Percentiles rank a stretch among this genome's conserved stretches.
Conservation (phyloP, 805 yeast species). For the Naumovozyma castellii region DNA sequence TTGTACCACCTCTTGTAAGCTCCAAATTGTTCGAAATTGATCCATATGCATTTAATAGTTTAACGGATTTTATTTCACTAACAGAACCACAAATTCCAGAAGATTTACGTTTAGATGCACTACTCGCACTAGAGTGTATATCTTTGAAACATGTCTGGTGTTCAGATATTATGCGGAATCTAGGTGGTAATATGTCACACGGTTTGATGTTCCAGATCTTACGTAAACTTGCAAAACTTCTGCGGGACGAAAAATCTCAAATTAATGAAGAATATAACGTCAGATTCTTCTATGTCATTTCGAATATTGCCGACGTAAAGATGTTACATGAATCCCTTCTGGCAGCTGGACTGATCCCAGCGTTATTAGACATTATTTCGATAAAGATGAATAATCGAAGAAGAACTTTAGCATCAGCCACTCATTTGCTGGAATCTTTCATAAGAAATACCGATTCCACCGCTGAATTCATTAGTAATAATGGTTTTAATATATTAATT, state of each 20-base stretch:
- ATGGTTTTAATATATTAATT: slow-evolving; percentile 59
- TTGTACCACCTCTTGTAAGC: slow-evolving; percentile 48
- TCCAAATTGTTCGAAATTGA: slow-evolving; percentile 63
- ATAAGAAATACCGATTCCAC: slow-evolving; percentile 41
- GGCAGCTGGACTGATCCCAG: slow-evolving; percentile 66
- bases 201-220: slow-evolving; percentile 70
- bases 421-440: slow-evolving; percentile 44
- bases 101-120: slow-evolving; percentile 48
- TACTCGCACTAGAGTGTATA: slow-evolving; percentile 59
- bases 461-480: slow-evolving; percentile 51
- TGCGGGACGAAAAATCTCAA: slow-evolving; percentile 32
- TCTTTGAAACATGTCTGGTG: slow-evolving; percentile 62
- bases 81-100: slow-evolving; percentile 44
- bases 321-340: slow-evolving; percentile 47
- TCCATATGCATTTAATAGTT: slow-evolving; percentile 55
- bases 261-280: slow-evolving; percentile 41
- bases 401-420: slow-evolving; percentile 53
- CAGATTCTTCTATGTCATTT: slow-evolving; percentile 51
- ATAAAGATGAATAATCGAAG: slow-evolving; percentile 42
- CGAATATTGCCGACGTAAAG: slow-evolving; percentile 49
- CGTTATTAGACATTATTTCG: slow-evolving; percentile 52
- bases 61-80: slow-evolving; percentile 66
- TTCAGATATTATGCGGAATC: slow-evolving; percentile 61
- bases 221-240: slow-evolving; percentile 47
- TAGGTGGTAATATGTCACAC: slow-evolving; percentile 82